These are phyloP conservation scores for Discostella stelligeroides DNA, from an alignment of 108 stramenopile species.

Conservation along the genomic window DNA sequence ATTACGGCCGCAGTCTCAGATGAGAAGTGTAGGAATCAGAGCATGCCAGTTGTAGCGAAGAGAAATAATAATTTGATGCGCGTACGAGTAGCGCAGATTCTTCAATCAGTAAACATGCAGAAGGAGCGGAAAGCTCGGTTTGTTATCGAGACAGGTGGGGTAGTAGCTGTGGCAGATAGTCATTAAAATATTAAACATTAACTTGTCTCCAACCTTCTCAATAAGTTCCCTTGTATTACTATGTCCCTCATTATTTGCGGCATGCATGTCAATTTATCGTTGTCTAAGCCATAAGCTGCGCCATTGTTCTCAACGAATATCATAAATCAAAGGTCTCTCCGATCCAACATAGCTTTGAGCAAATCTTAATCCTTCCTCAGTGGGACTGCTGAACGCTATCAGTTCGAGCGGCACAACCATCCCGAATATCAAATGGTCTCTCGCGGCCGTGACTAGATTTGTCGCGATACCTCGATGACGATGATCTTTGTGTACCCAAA, in stretches of 20 bases:
- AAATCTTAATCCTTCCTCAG: conserved; percentile 67
- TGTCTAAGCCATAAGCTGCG: too few species aligned
- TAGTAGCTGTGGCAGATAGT: conserved; percentile 17
- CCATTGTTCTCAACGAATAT: conserved; percentile 32
- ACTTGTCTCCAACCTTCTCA: too few species aligned
- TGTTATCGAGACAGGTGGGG: conserved; percentile 31
- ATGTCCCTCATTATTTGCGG: too few species aligned
- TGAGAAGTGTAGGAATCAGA: not conserved
- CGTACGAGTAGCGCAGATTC: conserved; percentile 28
- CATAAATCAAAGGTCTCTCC: conserved; percentile 48
- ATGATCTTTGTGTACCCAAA: conserved; percentile 71
- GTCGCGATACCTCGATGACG: conserved; percentile 74
- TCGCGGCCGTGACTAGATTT: conserved; percentile 61
- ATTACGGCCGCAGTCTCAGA: not conserved
- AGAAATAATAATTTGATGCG: not conserved
- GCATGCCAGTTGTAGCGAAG: not conserved
- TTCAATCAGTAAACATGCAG: conserved; percentile 39
- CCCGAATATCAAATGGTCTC: conserved; percentile 72
- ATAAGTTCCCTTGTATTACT: too few species aligned
- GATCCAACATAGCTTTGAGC: conserved; percentile 54
- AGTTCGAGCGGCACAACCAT: conserved; percentile 48
- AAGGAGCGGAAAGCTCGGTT: conserved; percentile 22
- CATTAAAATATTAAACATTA: too few species aligned
- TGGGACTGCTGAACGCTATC: conserved; percentile 87
- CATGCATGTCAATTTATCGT: too few species aligned